These are phyloP conservation scores for Vaccinium vitisidaea DNA, from an alignment of 148 eudicot genomes.

Conservation along the genomic window DNA sequence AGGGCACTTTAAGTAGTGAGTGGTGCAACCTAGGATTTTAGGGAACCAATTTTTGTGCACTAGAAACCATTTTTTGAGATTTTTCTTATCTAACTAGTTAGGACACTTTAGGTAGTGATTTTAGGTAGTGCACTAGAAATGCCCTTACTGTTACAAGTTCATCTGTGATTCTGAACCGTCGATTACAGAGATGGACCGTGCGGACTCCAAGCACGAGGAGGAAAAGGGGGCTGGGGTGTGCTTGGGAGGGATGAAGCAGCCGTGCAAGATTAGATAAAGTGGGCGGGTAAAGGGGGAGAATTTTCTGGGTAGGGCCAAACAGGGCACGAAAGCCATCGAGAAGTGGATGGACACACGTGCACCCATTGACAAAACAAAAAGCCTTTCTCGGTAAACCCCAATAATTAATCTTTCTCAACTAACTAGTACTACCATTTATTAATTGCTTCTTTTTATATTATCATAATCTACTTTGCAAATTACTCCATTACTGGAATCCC, in stretches of 20 bases:
- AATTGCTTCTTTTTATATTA: neutral
- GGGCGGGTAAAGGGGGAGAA: conserved; percentile 19
- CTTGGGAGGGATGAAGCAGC: neutral
- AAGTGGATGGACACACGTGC: conserved; percentile 40
- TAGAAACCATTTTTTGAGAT: no score
- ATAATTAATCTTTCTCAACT: neutral
- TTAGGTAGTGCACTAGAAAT: no score
- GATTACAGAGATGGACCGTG: no score
- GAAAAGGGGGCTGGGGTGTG: neutral
- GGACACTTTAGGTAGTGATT: no score
- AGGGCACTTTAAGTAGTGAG: no score
- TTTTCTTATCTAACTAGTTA: no score
- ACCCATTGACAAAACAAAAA: conserved; percentile 13
- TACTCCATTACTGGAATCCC: neutral
- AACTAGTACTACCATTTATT: neutral
- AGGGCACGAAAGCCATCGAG: conserved; percentile 24
- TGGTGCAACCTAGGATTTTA: no score
- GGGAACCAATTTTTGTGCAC: no score
- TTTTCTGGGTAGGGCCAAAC: conserved; percentile 20
- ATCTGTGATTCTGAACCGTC: no score
- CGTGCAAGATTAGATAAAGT: conserved; percentile 21
- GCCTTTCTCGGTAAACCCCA: neutral
- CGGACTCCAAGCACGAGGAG: neutral
- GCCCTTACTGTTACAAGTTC: no score
- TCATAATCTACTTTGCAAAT: neutral